phyloP scores from a whole-genome alignment of 2,329 filamentous ascomycete species.

The Xylariaceae sp. region DNA sequence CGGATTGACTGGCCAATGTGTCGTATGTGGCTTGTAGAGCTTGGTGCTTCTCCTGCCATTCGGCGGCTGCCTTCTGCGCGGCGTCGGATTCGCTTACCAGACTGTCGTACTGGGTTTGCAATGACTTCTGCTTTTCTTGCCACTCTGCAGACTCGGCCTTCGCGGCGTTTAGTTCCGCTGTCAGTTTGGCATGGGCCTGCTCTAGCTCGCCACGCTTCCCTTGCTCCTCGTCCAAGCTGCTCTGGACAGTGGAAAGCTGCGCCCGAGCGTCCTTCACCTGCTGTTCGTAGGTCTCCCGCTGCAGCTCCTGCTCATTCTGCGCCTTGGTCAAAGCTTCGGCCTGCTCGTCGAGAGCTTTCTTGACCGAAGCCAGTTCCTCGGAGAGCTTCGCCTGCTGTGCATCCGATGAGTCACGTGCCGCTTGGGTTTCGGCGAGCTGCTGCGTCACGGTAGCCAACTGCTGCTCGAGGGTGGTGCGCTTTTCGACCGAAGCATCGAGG shows the following conservation, averaged over 20 bases:
- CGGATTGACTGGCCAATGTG: constrained; percentile 16
- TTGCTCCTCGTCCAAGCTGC: constrained; percentile 27
- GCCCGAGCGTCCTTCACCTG: constrained; percentile 21
- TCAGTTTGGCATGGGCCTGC: constrained; percentile 19
- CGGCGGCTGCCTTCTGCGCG: constrained; percentile 9
- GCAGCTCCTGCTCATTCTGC: constrained; percentile 15
- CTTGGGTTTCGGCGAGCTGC: constrained; percentile 31
- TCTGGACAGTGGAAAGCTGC: constrained; percentile 15
- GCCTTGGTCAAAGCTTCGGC: constrained; percentile 19
- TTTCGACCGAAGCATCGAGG: constrained; percentile 31
- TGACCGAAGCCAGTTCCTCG: constrained; percentile 23
- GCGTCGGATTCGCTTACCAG: constrained; percentile 25
- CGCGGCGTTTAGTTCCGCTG: constrained; percentile 21
- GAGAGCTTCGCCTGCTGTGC: constrained; percentile 21
- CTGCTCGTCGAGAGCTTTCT: constrained; percentile 21
- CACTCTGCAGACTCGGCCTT: constrained; percentile 22
- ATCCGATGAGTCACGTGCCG: constrained; percentile 31
- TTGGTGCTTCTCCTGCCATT: constrained; percentile 27
- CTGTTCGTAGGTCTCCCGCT: constrained; percentile 8
- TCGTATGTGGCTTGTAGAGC: constrained; percentile 18
- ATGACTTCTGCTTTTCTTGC: constrained; percentile 20
- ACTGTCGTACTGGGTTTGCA: constrained; percentile 20
- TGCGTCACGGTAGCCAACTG: constrained; percentile 27
- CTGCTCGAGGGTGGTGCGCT: constrained; percentile 31
- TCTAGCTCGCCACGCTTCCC: constrained; percentile 25